Evolutionary conservation across 805 yeast genomes (phyloP).

Genomic region (Ogataea pini): DNA sequence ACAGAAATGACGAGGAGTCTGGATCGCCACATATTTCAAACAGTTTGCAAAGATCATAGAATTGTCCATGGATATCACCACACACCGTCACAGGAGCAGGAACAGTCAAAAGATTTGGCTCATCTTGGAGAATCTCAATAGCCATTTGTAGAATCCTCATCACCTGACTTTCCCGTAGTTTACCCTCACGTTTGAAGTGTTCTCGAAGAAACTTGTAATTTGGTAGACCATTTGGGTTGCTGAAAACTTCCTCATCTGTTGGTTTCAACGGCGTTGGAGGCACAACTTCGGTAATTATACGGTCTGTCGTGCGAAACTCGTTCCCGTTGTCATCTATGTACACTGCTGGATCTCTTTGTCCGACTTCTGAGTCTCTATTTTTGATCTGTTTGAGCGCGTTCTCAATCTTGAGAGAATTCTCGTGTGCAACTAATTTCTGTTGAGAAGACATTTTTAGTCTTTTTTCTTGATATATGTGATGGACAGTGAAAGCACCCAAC

Average conservation of each 20-base stretch:
- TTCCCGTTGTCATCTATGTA: slow-evolving; percentile 62
- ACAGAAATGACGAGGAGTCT: slow-evolving; percentile 66
- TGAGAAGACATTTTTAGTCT: slow-evolving; percentile 4
- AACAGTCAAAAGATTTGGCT: slow-evolving; percentile 77
- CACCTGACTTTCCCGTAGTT: slow-evolving; percentile 71
- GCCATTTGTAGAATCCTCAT: slow-evolving; percentile 65
- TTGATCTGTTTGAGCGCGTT: slow-evolving; percentile 65
- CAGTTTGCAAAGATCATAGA: slow-evolving; percentile 82
- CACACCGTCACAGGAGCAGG: slow-evolving; percentile 95
- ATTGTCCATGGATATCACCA: slow-evolving; percentile 98
- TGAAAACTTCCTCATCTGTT: slow-evolving; percentile 65
- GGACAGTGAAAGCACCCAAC: no score
- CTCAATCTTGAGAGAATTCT: slow-evolving; percentile 57
- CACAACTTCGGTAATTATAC: slow-evolving; percentile 56
- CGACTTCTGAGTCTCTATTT: slow-evolving; percentile 36
- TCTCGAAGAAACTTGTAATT: slow-evolving; percentile 67
- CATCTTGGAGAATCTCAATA: slow-evolving; percentile 58
- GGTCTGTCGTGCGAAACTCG: slow-evolving; percentile 52
- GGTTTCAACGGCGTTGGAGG: slow-evolving; percentile 72
- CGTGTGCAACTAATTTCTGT: slow-evolving; percentile 30
- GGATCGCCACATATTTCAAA: slow-evolving; percentile 96
- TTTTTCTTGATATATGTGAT: no score
- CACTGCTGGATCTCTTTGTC: slow-evolving; percentile 39
- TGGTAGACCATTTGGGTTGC: slow-evolving; percentile 61
- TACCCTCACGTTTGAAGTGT: slow-evolving; percentile 81